Evolutionary conservation across 768 basidiomycete species (phyloP).

Genomic region (Leucocoprinus leucothites): DNA sequence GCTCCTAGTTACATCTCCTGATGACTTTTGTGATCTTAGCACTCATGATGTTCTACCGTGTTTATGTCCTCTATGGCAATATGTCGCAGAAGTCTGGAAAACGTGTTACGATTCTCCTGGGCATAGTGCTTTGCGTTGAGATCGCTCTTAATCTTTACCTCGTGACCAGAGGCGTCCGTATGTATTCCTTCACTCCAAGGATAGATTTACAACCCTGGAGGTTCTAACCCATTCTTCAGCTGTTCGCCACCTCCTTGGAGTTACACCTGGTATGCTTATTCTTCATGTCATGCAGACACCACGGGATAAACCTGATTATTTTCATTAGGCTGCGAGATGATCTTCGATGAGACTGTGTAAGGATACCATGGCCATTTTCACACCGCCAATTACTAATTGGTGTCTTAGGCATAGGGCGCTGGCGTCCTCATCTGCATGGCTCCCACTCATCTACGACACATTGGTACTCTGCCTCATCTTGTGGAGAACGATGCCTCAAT

Average conservation of each 20-base stretch:
- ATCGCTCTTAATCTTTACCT: constrained; percentile 50
- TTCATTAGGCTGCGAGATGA: constrained; percentile 36
- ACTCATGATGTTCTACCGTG: constrained; percentile 57
- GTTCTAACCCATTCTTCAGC: constrained; percentile 21
- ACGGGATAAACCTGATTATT: neutral
- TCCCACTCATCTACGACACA: too few species aligned
- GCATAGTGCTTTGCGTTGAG: constrained; percentile 37
- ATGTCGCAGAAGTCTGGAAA: constrained; percentile 14
- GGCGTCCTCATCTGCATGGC: too few species aligned
- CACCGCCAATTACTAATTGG: too few species aligned
- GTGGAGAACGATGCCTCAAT: too few species aligned
- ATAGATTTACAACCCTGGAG: neutral
- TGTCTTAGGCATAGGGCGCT: too few species aligned
- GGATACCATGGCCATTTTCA: neutral
- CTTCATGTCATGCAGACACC: neutral
- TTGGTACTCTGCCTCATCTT: too few species aligned
- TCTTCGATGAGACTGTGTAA: constrained; percentile 26
- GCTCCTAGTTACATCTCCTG: neutral
- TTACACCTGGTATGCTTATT: neutral
- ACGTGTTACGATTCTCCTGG: constrained; percentile 24
- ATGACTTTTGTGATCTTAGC: constrained; percentile 16
- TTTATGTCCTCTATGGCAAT: constrained; percentile 35
- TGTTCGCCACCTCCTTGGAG: constrained; percentile 36
- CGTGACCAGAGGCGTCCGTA: constrained; percentile 47
- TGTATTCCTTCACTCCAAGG: constrained; percentile 16